phyloP scores from a whole-genome alignment of 2,329 filamentous ascomycete species.

The Rutstroemia sp. region DNA sequence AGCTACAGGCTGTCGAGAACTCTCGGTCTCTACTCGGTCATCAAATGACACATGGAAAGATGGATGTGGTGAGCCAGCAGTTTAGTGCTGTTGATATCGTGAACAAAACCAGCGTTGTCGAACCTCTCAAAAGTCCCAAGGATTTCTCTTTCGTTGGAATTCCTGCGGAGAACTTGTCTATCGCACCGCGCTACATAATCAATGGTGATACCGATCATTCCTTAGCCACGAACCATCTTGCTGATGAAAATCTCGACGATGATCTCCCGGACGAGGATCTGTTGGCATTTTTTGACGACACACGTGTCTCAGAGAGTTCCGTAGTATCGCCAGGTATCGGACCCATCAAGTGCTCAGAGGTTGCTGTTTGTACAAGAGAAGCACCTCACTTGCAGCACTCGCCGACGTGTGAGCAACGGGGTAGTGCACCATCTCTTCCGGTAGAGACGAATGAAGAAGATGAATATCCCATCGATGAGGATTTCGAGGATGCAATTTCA shows the following conservation, averaged over 20 bases:
- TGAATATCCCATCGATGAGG: constrained; percentile 23
- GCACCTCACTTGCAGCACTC: not conserved
- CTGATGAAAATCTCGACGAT: constrained; percentile 19
- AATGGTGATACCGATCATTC: not conserved
- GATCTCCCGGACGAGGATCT: constrained; percentile 24
- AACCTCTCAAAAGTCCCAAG: too few relatives aligned
- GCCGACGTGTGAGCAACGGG: not conserved
- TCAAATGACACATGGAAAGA: too few relatives aligned
- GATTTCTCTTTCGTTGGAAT: too few relatives aligned
- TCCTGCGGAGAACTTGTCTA: too few relatives aligned
- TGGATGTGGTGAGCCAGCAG: too few relatives aligned
- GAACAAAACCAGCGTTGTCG: too few relatives aligned
- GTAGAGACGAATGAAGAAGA: constrained; percentile 13
- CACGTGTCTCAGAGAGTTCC: not conserved
- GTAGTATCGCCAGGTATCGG: not conserved
- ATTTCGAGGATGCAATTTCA: constrained; percentile 22
- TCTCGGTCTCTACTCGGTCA: too few relatives aligned
- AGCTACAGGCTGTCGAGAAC: too few relatives aligned
- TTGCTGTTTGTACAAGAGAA: not conserved
- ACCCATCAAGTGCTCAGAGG: not conserved
- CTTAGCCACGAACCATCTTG: not conserved
- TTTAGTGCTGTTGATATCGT: too few relatives aligned
- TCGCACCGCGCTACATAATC: too few relatives aligned
- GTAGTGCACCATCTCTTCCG: not conserved
- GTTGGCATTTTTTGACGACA: constrained; percentile 10